Percentiles rank a stretch among this genome's conserved stretches.
Evolutionary conservation across 768 basidiomycete genomes (phyloP).

Genomic region (Gymnopilus dilepis): DNA sequence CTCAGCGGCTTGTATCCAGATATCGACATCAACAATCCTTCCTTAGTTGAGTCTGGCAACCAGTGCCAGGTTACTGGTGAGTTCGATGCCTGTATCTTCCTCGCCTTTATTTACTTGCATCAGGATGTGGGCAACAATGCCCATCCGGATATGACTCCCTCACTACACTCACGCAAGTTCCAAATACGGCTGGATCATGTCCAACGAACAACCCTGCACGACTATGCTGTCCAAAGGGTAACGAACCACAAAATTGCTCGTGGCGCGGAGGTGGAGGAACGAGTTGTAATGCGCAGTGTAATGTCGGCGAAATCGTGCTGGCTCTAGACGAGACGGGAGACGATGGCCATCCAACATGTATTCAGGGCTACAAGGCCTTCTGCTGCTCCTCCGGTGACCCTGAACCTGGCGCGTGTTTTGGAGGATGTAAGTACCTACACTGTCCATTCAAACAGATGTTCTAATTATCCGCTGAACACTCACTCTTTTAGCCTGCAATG

Average conservation of each 20-base stretch:
- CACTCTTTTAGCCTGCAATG: conserved; percentile 3
- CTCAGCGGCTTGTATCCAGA: conserved; percentile 7
- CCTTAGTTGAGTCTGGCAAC: conserved; percentile 19
- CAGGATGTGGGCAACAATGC: conserved; percentile 25
- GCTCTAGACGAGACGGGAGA: conserved; percentile 26
- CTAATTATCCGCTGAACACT: neutral
- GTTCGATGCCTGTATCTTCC: neutral
- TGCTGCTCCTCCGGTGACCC: conserved; percentile 26
- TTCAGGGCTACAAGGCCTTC: conserved; percentile 27
- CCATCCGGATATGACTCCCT: conserved; percentile 23
- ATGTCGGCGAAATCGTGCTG: conserved; percentile 27
- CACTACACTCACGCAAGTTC: conserved; percentile 24
- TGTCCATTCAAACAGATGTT: neutral
- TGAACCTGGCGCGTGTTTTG: conserved; percentile 21
- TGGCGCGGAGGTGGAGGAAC: conserved; percentile 29
- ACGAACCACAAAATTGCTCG: conserved; percentile 25
- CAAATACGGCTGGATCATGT: conserved; percentile 17
- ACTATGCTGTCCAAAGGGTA: conserved; percentile 27
- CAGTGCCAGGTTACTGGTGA: conserved; percentile 21
- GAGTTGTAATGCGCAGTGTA: conserved; percentile 26
- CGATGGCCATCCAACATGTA: conserved; percentile 24
- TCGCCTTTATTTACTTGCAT: neutral
- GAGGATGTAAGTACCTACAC: conserved; percentile 7
- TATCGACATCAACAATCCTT: conserved; percentile 23
- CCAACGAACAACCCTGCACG: conserved; percentile 19